Evolutionary conservation across 129 eudicot genomes (phyloP).

Genomic region (Helichrysum umbraculigerum): DNA sequence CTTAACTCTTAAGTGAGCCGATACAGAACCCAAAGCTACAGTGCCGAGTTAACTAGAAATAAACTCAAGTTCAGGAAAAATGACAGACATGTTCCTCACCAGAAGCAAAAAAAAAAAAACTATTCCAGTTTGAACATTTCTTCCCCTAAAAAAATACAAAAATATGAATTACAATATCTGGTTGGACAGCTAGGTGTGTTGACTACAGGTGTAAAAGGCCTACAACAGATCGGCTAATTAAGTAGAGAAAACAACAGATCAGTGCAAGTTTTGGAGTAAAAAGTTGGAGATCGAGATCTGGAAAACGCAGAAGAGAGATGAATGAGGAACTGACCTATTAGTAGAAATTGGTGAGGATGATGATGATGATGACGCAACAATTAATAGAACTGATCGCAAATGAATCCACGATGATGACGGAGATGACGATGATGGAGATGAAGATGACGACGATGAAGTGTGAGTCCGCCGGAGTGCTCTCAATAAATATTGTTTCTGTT

Average conservation of each 20-base stretch:
- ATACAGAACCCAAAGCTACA: conserved; percentile 3
- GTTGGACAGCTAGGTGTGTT: background rate
- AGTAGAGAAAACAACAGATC: conserved; percentile 18
- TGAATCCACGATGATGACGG: conserved; percentile 72
- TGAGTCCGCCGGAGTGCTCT: conserved; percentile 78
- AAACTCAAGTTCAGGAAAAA: background rate
- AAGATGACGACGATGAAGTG: conserved; percentile 48
- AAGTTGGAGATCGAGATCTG: conserved; percentile 39
- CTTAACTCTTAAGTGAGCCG: background rate
- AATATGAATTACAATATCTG: background rate
- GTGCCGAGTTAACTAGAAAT: conserved; percentile 8
- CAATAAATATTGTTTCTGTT: conserved; percentile 63
- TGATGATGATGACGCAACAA: conserved; percentile 67
- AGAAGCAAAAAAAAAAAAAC: conserved; percentile 6
- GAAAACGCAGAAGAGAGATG: conserved; percentile 19
- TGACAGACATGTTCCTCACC: conserved; percentile 10
- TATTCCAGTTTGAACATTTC: conserved; percentile 10
- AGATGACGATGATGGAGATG: conserved; percentile 40
- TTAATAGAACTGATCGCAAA: conserved; percentile 69
- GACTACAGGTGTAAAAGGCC: conserved; percentile 18
- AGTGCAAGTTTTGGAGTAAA: conserved; percentile 20
- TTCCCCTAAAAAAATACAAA: background rate
- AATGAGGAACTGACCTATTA: conserved; percentile 66
- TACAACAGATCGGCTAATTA: conserved; percentile 20
- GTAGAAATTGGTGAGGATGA: conserved; percentile 59